Base-by-base conservation (phyloP, 345 rosid species). In the Sisymbrium irio region DNA sequence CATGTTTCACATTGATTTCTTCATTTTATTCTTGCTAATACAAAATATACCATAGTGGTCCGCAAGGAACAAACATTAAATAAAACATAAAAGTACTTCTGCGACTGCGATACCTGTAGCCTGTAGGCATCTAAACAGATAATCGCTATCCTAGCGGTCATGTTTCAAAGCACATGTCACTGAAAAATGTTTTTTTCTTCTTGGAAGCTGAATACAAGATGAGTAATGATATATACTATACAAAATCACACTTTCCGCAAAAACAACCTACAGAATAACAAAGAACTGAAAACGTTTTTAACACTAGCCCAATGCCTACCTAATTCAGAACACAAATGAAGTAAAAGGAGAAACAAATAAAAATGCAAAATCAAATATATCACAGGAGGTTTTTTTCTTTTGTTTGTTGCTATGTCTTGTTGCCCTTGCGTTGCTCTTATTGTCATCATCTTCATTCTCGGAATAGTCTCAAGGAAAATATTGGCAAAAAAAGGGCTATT, bases 361-460 rank as follows among this genome's bases (percentile, higher is more conserved):
- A 27, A 8, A 50, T 47, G 35, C 36, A 47, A 58, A 47, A 37
- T 25, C n/a, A 45, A 47, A 57, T 71, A 47, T 25, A 39, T 27
- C 8, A 35, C 15, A 6, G 45, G 46, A 32, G 6, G 4, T 1
- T 13, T 61, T 14, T 22, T 65, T 32, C 13, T n/a, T 56, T 5
- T 25, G 65, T 36, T 37, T 33, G 22, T 39, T 51, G 62, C 14
- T 74, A 25, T 67, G 41, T 66, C 53, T n/a, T 35, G 13, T 36
- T 65, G 25, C 59, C 51, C 66, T 57, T 74, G n/a, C 39, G 49
- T 19, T 30, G 37, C 59, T 50, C 44, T 59, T 54, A 47, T 49
- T 58, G 13, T 10, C 62, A 25, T 19, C 18, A 3, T 9, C 35
- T 10, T 41, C 46, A 42, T 66, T 58, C 7, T 35, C 19, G 45